Base-by-base conservation (phyloP, 1,139 yeast genomes). In the Saccharomyces hybrid region DNA sequence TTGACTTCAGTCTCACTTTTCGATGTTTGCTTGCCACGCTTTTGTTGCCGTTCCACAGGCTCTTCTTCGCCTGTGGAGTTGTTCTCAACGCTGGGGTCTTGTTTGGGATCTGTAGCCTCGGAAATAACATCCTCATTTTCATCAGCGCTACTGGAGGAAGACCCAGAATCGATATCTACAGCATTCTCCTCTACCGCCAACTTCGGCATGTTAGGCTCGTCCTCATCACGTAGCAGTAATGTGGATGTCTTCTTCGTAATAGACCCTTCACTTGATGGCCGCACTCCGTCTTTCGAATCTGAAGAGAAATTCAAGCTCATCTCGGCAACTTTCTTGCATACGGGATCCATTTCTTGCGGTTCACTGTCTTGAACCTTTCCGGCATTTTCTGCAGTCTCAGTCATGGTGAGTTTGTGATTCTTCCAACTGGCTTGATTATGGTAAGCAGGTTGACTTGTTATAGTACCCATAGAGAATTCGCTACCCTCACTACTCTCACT, bases 201-300 rank as follows among this genome's bases (percentile, higher is more conserved):
- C 23, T 34, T 11, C 19, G 42, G 42, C 42, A 34, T 49, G 5
- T 19, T 16, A 7, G 52, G 32, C 29, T 53, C 53, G 13, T 52
- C 54, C 31, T 54, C 58, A 7, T 55, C 55, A 11, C 41, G 52
- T 3, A 51, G 48, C 34, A 57, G 14, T 26, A 54, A 47, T 13
- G 53, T 52, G 16, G 57, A 55, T 48, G 49, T 54, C 55, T 49
- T 52, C 38, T 26, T 48, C 27, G 31, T 25, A 8, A 48, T n/a
- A 27, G 27, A 5, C 25, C 41, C 49, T 42, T 19, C 13, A 5
- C 23, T 14, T 34, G 42, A 14, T 7, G 19, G 23, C 23, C 5
- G 29, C n/a, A 1, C 38, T 8, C 8, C 25, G 46, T 28, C 32
- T 23, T 25, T 32, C 44, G 16, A 19, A n/a, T 11, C 29, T 16